Percentiles rank a stretch among this genome's conserved stretches.
Conservation (phyloP, 495 filamentous ascomycete genomes). For the Tuber microsphaerosporum region DNA sequence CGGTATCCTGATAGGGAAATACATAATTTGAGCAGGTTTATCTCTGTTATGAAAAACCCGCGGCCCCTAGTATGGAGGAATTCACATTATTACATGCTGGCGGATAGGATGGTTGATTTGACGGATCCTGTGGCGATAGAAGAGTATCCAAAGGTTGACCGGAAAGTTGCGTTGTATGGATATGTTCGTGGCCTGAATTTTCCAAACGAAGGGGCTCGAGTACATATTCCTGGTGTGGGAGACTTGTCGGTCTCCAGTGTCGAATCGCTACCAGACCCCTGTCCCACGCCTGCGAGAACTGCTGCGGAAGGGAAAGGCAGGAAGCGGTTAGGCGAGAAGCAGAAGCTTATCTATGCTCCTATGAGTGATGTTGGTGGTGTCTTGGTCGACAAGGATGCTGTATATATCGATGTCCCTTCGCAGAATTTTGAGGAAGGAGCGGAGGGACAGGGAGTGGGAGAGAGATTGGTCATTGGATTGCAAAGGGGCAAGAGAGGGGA, state of each 20-base stretch:
- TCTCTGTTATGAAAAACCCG: constrained; percentile 98
- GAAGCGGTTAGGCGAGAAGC: constrained; percentile 80
- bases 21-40: constrained; percentile 86
- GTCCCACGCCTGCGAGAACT: constrained; percentile 85
- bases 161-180: constrained; percentile 82
- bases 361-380: constrained; percentile 97
- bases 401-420: constrained; percentile 70
- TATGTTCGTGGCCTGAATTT: constrained; percentile 97
- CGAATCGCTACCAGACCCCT: constrained; percentile 85
- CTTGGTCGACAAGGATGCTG: constrained; percentile 70
- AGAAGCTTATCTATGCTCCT: constrained; percentile 88
- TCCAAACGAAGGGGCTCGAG: constrained; percentile 70
- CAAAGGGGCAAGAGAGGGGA: constrained; percentile 82
- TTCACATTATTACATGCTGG: constrained; percentile 84
- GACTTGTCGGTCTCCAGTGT: constrained; percentile 78
- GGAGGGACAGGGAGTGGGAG: constrained; percentile 71
- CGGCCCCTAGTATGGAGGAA: constrained; percentile 94
- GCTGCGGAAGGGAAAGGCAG: constrained; percentile 74
- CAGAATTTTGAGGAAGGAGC: constrained; percentile 68
- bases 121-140: constrained; percentile 88
- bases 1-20: constrained; percentile 95
- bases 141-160: constrained; percentile 77
- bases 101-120: constrained; percentile 88
- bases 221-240: constrained; percentile 92
- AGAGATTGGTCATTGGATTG: constrained; percentile 83